Percentiles rank a stretch among this genome's conserved stretches.
These are phyloP conservation scores for Sporisorium reilianum DNA, from an alignment of 1,284 basidiomycete species.

Conservation along the genomic window DNA sequence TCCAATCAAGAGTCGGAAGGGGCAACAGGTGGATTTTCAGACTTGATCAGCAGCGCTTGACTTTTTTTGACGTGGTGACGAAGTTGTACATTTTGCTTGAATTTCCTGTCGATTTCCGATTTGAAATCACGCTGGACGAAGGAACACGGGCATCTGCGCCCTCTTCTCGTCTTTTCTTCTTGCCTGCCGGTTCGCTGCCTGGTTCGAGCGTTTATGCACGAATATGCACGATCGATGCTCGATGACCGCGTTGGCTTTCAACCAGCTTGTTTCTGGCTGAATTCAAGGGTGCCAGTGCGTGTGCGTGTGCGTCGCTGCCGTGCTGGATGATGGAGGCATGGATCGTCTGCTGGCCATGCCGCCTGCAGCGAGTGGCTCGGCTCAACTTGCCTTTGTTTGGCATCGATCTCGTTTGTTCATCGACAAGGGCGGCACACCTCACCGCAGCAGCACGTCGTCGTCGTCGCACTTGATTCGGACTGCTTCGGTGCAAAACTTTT, in stretches of 20 bases:
- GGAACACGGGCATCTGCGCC: too few species aligned
- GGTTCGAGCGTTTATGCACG: conserved; percentile 24
- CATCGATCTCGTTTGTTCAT: conserved; percentile 6
- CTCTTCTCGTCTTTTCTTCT: too few species aligned
- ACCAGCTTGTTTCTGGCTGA: background rate
- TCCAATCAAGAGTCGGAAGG: background rate
- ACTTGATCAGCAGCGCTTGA: too few species aligned
- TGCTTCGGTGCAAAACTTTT: conserved; percentile 26
- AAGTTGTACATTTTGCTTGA: background rate
- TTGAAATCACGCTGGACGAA: too few species aligned
- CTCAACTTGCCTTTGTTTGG: background rate
- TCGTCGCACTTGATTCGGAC: conserved; percentile 20
- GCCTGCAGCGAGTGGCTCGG: background rate
- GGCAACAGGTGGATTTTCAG: too few species aligned
- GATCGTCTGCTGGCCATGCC: background rate
- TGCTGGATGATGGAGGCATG: conserved; percentile 3
- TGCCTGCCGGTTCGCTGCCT: background rate
- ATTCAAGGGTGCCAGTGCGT: too few species aligned
- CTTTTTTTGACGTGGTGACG: too few species aligned
- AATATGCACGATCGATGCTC: conserved; percentile 43
- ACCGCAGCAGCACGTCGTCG: too few species aligned
- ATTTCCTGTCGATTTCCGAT: conserved; percentile 3
- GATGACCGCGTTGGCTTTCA: conserved; percentile 27
- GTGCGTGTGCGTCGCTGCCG: background rate
- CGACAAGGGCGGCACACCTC: background rate